These are phyloP conservation scores for Candida caryicola DNA, from an alignment of 805 yeast genomes.

Conservation along the genomic window DNA sequence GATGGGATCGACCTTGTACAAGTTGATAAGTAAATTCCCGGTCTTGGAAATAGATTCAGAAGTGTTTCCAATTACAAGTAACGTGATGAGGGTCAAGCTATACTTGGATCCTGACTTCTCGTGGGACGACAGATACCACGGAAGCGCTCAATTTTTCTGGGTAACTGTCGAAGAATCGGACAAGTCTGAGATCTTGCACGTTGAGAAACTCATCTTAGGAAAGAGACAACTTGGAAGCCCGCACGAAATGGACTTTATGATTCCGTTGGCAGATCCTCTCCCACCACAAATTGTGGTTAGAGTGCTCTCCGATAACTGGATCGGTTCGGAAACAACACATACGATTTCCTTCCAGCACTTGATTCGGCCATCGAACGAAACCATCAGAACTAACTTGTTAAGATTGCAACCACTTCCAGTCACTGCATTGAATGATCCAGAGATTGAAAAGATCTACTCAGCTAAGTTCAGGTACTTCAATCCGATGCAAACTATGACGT, in stretches of 20 bases:
- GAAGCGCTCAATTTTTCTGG: conserved; percentile 87
- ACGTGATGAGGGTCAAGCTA: conserved; percentile 80
- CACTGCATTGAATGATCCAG: conserved; percentile 67
- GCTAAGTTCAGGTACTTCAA: conserved; percentile 79
- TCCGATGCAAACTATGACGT: conserved; percentile 98
- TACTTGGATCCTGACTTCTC: conserved; percentile 69
- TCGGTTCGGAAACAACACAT: conserved; percentile 75
- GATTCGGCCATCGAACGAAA: conserved; percentile 83
- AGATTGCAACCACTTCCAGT: conserved; percentile 84
- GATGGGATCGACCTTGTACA: conserved; percentile 64
- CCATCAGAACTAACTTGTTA: conserved; percentile 76
- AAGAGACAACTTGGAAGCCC: conserved; percentile 49
- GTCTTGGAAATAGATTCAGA: conserved; percentile 70
- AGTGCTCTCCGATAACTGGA: conserved; percentile 82
- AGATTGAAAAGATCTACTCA: conserved; percentile 66
- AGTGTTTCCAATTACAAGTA: conserved; percentile 82
- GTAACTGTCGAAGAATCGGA: conserved; percentile 86
- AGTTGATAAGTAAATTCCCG: conserved; percentile 71
- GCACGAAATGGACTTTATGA: conserved; percentile 86
- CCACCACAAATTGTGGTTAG: conserved; percentile 85
- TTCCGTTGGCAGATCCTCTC: conserved; percentile 84
- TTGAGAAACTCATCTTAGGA: conserved; percentile 72
- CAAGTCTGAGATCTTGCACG: conserved; percentile 68
- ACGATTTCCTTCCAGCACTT: conserved; percentile 87
- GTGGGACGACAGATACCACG: conserved; percentile 84